phyloP scores from a whole-genome alignment of 352 stramenopile species.

The Pythium pyrilobum region DNA sequence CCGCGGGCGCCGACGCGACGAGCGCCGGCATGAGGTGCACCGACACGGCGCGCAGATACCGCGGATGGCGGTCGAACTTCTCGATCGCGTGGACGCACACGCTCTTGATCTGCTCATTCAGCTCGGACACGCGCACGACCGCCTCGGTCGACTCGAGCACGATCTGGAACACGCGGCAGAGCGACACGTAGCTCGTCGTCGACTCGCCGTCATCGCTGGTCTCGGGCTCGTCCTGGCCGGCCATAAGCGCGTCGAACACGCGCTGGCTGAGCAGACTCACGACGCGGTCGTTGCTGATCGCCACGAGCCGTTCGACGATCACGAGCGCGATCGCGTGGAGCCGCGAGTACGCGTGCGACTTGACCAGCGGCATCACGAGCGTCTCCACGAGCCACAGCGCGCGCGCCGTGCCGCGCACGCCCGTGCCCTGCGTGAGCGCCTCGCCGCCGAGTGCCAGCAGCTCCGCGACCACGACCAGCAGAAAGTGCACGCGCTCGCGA shows the following conservation, averaged over 20 bases:
- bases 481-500: constrained; percentile 30
- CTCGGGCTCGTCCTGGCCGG: background rate
- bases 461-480: constrained; percentile 22
- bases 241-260: constrained; percentile 12
- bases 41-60: constrained; percentile 40
- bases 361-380: constrained; percentile 18
- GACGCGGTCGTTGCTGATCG: constrained; percentile 10
- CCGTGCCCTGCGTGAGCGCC: background rate
- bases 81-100: constrained; percentile 39
- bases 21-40: constrained; percentile 44
- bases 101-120: constrained; percentile 13
- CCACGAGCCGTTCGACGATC: constrained; percentile 11
- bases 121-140: constrained; percentile 11
- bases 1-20: constrained; percentile 11
- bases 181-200: constrained; percentile 31
- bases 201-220: background rate
- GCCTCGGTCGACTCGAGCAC: constrained; percentile 11
- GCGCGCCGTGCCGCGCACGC: constrained; percentile 8
- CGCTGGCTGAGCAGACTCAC: constrained; percentile 13
- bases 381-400: constrained; percentile 22
- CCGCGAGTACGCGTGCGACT: constrained; percentile 4
- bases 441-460: constrained; percentile 6
- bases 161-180: constrained; percentile 46
- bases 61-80: constrained; percentile 28
- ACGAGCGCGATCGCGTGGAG: constrained; percentile 20